Evolutionary conservation across 495 filamentous ascomycete genomes (phyloP).

Genomic region (Penicillium pulvis): DNA sequence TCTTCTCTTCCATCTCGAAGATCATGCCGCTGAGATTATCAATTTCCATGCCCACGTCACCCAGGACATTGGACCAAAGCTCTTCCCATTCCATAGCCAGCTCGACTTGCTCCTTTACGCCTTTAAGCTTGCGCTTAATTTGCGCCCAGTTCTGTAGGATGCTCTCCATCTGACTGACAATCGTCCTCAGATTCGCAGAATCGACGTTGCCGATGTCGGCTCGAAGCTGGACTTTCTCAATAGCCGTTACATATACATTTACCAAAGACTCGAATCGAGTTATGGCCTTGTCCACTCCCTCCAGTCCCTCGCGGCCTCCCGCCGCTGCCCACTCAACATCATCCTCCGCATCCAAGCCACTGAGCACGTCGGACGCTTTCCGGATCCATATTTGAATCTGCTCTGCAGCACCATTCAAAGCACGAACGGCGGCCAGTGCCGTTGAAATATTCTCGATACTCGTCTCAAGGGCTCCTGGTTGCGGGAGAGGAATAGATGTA

Average conservation of each 20-base stretch:
- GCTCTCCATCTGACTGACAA: slow-evolving; percentile 83
- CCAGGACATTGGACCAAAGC: slow-evolving; percentile 88
- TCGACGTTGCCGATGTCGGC: slow-evolving; percentile 72
- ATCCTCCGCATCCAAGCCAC: slow-evolving; percentile 85
- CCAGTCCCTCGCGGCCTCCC: slow-evolving; percentile 84
- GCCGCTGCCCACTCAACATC: slow-evolving; percentile 98
- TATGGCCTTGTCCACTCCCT: slow-evolving; percentile 86
- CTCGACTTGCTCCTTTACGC: slow-evolving; percentile 87
- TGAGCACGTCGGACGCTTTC: slow-evolving; percentile 84
- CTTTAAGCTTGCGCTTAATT: slow-evolving; percentile 71
- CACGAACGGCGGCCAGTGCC: slow-evolving; percentile 73
- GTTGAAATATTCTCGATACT: slow-evolving; percentile 82
- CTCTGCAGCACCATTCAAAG: slow-evolving; percentile 77
- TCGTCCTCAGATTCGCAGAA: slow-evolving; percentile 63
- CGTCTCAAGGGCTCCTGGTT: slow-evolving; percentile 75
- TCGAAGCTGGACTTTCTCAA: slow-evolving; percentile 84
- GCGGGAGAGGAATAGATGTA: slow-evolving; percentile 80
- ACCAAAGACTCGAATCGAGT: slow-evolving; percentile 82
- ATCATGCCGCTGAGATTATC: slow-evolving; percentile 79
- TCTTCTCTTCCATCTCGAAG: slow-evolving; percentile 94
- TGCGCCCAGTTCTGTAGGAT: slow-evolving; percentile 83
- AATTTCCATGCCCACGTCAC: slow-evolving; percentile 90
- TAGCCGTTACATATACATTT: slow-evolving; percentile 84
- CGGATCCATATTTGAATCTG: slow-evolving; percentile 91
- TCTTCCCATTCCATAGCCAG: slow-evolving; percentile 99